Percentiles rank a stretch among this genome's conserved stretches.
Conservation (phyloP, 345 rosid genomes). For the Abelmoschus esculentus region DNA sequence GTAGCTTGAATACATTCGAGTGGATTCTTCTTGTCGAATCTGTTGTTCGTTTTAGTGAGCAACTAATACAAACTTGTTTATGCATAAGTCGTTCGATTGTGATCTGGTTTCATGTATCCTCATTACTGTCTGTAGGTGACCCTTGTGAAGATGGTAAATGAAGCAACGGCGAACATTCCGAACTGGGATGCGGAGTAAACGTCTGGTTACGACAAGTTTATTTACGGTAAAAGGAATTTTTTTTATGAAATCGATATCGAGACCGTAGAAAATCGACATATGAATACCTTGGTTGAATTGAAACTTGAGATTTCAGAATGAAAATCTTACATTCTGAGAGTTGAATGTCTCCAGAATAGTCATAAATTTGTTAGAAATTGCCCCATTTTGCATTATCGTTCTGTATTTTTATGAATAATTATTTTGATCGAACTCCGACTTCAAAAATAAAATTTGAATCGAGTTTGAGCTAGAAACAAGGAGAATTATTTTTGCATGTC, state of each 20-base stretch:
- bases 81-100: not conserved
- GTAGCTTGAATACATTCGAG: not conserved
- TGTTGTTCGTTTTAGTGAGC: too few relatives aligned
- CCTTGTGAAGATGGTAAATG: constrained; percentile 79
- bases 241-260: too few relatives aligned
- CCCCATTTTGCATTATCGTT: not conserved
- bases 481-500: too few relatives aligned
- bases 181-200: constrained; percentile 36
- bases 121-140: constrained; percentile 35
- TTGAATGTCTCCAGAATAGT: not conserved
- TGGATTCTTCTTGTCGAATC: too few relatives aligned
- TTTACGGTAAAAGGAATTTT: too few relatives aligned
- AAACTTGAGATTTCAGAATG: not conserved
- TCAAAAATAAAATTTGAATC: too few relatives aligned
- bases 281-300: not conserved
- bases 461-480: too few relatives aligned
- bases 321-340: not conserved
- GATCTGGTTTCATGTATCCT: not conserved
- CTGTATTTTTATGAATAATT: too few relatives aligned
- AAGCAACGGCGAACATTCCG: constrained; percentile 70
- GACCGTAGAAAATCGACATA: not conserved
- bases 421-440: too few relatives aligned
- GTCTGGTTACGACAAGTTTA: too few relatives aligned
- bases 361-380: not conserved
- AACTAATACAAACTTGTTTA: too few relatives aligned